Conservation (phyloP, 83 land plant species). For the Picea abies region DNA sequence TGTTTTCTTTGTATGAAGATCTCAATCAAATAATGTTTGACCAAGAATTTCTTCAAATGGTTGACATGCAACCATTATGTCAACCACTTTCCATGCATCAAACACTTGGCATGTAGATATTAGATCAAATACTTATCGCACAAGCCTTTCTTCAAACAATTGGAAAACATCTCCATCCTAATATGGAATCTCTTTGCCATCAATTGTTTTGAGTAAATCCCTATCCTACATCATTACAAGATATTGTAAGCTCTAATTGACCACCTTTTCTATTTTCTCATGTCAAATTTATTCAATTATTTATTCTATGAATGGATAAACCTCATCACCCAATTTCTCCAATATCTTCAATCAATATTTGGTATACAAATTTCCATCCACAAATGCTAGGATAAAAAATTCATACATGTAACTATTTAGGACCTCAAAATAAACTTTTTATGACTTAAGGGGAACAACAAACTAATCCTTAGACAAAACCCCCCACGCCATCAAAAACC, state of each 20-base stretch:
- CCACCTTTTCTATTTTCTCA: slow-evolving; percentile 10
- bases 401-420: slow-evolving; percentile 1
- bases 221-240: slow-evolving; percentile 1
- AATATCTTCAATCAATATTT: slow-evolving; percentile 17
- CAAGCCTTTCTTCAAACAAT: too few relatives aligned
- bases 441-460: slow-evolving; percentile 17
- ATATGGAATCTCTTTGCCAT: background rate
- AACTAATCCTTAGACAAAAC: slow-evolving; percentile 23
- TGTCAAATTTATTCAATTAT: slow-evolving; percentile 19
- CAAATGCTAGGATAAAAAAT: slow-evolving; percentile 22
- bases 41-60: too few relatives aligned
- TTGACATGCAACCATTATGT: too few relatives aligned
- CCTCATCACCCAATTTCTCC: slow-evolving; percentile 27
- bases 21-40: too few relatives aligned
- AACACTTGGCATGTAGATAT: too few relatives aligned
- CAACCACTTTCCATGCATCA: too few relatives aligned
- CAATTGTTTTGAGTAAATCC: background rate
- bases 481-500: slow-evolving; percentile 11
- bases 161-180: too few relatives aligned
- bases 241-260: slow-evolving; percentile 19
- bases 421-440: background rate
- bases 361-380: slow-evolving; percentile 23
- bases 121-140: too few relatives aligned
- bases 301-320: slow-evolving; percentile 21
- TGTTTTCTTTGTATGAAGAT: too few relatives aligned